Evolutionary conservation across 257 asterid genomes (phyloP), one percentile per base, ranked within the genome.

Genomic region (Nicotiana benthamiana): DNA sequence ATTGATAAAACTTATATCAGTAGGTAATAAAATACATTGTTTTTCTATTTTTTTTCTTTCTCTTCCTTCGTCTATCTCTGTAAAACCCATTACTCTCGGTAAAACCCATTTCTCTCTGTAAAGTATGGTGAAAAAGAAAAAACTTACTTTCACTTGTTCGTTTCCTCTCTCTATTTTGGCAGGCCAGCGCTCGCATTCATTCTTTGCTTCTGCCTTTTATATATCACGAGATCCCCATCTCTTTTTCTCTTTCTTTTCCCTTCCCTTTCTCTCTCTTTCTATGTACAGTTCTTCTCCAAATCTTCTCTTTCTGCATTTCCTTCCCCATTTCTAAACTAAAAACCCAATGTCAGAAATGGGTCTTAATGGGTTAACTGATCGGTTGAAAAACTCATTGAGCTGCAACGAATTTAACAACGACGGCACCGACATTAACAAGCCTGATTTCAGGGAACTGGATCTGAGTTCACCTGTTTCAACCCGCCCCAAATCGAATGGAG

Each of bases 391-490:
- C 22, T 17, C 83, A 28, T 9, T 80, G 56, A 67, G 30, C 26
- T 28, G 8, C 82, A 52, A 1, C 2, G 77, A 66, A 17, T 43
- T 1, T 60, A 11, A 32, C 22, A 80, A 53, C 74, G 61, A 57
- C 4, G 43, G 24, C 32, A 9, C 28, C 75, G 76, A 81, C 56
- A 74, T 74, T 24, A 56, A 80, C 67, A 80, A 80, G 56, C 83
- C 79, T 2, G 83, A 80, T 57, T 80, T 80, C 79, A 72, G 56
- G 11, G 62, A 80, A 80, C 83, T 80, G 57, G 83, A 80, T 80
- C 83, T 80, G 48, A 79, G 74, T 10, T 68, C 79, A 1, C 67
- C 78, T 6, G 48, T 56, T 57, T 80, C 83, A 12, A 43, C 83
- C 8, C 22, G 27, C 17, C 83, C 17, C 83, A 74, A 40, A 6